phyloP scores from a whole-genome alignment of 148 eudicot genomes.

The Vaccinium macrocarpon region DNA sequence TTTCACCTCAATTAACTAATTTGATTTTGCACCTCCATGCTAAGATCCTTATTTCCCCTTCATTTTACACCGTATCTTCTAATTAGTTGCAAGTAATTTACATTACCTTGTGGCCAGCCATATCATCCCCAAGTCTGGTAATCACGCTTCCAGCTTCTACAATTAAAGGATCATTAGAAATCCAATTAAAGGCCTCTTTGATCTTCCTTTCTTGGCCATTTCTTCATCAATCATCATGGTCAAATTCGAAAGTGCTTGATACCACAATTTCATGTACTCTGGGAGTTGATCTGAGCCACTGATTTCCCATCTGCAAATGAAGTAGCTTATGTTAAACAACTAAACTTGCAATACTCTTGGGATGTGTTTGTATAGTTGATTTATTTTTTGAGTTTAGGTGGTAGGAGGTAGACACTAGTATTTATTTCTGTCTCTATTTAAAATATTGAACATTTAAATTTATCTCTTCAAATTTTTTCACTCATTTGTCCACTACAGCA shows the following conservation, averaged over 20 bases:
- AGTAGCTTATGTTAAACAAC: neutral
- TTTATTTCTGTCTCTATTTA: no score
- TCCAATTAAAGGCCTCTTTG: slow-evolving; percentile 42
- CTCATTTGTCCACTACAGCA: no score
- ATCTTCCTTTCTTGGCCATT: slow-evolving; percentile 29
- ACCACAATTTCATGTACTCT: slow-evolving; percentile 32
- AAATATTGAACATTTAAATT: no score
- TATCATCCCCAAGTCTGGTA: slow-evolving; percentile 33
- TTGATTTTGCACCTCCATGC: no score
- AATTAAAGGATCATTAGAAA: slow-evolving; percentile 28
- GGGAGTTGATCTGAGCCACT: slow-evolving; percentile 36
- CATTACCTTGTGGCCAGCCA: slow-evolving; percentile 37
- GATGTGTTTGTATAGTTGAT: no score
- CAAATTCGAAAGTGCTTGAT: slow-evolving; percentile 24
- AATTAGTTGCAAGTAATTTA: neutral
- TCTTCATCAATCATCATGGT: slow-evolving; percentile 39
- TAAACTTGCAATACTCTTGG: no score
- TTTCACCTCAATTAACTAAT: no score
- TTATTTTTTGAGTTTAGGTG: no score
- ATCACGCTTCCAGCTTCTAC: slow-evolving; percentile 26
- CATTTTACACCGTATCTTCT: neutral
- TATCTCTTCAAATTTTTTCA: no score
- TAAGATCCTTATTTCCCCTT: neutral
- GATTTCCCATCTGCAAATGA: slow-evolving; percentile 41
- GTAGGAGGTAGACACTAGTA: no score